Evolutionary conservation across 2,329 filamentous ascomycete species (phyloP).

Genomic region (Malbranchea cinnamomea): DNA sequence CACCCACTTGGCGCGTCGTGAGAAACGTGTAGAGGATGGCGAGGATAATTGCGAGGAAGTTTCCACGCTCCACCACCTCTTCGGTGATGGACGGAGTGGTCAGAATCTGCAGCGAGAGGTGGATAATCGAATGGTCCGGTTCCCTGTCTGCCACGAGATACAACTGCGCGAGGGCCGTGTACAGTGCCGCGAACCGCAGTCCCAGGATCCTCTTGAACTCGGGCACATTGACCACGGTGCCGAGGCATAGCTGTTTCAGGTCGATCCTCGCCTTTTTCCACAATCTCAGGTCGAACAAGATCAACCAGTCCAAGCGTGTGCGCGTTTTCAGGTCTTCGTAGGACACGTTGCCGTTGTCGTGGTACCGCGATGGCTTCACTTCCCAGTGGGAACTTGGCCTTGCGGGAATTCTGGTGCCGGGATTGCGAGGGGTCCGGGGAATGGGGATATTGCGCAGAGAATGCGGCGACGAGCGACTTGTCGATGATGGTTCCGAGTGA

Average conservation of each 20-base stretch:
- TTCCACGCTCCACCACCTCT: constrained; percentile 85
- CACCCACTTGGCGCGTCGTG: constrained; percentile 87
- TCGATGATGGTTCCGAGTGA: no score
- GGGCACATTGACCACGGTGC: constrained; percentile 86
- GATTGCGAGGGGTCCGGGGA: no score
- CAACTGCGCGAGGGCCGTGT: constrained; percentile 82
- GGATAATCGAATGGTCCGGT: constrained; percentile 96
- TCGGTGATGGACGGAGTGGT: constrained; percentile 94
- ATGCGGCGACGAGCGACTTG: no score
- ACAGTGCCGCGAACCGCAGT: constrained; percentile 83
- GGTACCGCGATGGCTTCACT: constrained; percentile 47
- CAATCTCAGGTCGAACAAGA: constrained; percentile 84
- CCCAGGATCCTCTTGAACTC: constrained; percentile 92
- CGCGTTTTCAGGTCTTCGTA: constrained; percentile 83
- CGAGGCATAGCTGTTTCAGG: constrained; percentile 85
- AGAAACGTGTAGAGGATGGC: constrained; percentile 96
- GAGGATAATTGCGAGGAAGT: constrained; percentile 89
- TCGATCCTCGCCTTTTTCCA: constrained; percentile 94
- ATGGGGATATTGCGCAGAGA: no score
- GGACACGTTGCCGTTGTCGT: constrained; percentile 45
- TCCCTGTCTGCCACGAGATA: constrained; percentile 94
- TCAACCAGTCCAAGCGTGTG: constrained; percentile 82
- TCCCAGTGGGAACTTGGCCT: constrained; percentile 65
- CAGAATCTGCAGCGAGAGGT: constrained; percentile 88
- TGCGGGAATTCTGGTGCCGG: constrained; percentile 27